Evolutionary conservation across 768 basidiomycete genomes (phyloP).

Genomic region (Inosperma sp.): DNA sequence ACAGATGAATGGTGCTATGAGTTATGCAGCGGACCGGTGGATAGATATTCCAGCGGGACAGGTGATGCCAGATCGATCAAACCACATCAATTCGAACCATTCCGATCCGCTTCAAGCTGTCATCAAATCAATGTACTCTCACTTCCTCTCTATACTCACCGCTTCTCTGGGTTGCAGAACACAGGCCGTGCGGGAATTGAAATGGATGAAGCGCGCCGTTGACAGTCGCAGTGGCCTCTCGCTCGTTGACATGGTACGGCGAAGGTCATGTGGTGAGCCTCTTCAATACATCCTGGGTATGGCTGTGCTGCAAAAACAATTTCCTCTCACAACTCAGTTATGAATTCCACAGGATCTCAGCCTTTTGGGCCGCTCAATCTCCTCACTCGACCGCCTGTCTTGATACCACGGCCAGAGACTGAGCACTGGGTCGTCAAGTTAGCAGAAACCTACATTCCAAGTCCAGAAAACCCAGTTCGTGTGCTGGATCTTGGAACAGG

Average conservation of each 20-base stretch:
- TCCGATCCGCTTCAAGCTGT: constrained; percentile 19
- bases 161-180: constrained; percentile 27
- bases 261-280: constrained; percentile 68
- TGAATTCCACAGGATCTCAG: constrained; percentile 53
- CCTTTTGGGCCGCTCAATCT: constrained; percentile 85
- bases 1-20: constrained; percentile 22
- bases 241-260: constrained; percentile 47
- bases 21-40: constrained; percentile 27
- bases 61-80: constrained; percentile 25
- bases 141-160: constrained; percentile 25
- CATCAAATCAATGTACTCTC: constrained; percentile 25
- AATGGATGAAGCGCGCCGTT: constrained; percentile 37
- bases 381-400: constrained; percentile 66
- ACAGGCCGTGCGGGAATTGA: constrained; percentile 39
- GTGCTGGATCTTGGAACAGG: constrained; percentile 92
- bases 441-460: constrained; percentile 41
- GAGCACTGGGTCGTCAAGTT: constrained; percentile 75
- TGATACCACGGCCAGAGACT: constrained; percentile 95
- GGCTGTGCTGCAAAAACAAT: constrained; percentile 18
- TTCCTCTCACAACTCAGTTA: constrained; percentile 13
- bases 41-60: constrained; percentile 15
- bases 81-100: constrained; percentile 12
- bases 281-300: constrained; percentile 88
- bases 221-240: constrained; percentile 14
- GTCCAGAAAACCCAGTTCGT: constrained; percentile 31